These are phyloP conservation scores for Pythium monospermum DNA, from an alignment of 352 stramenopile species.

Conservation along the genomic window DNA sequence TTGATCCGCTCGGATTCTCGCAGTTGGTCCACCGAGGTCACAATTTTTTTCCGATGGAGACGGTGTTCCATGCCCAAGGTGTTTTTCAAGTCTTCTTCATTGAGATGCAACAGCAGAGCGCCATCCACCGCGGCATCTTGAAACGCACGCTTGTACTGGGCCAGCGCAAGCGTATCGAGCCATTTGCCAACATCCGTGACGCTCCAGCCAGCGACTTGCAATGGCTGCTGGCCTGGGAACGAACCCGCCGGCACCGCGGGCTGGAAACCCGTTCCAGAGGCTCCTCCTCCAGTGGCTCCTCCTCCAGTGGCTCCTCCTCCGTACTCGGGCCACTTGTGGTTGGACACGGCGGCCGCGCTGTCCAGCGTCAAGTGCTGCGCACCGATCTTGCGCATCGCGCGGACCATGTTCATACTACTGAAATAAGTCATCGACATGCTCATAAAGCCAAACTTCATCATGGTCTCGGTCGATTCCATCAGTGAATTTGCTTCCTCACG, in stretches of 20 bases:
- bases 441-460: slow-evolving; percentile 99
- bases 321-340: slow-evolving; percentile 60
- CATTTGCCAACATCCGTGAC: slow-evolving; percentile 87
- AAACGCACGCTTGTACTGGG: slow-evolving; percentile 89
- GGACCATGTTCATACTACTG: slow-evolving; percentile 96
- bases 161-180: slow-evolving; percentile 86
- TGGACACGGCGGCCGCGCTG: slow-evolving; percentile 55
- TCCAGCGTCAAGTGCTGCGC: slow-evolving; percentile 90
- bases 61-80: slow-evolving; percentile 93
- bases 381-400: slow-evolving; percentile 93
- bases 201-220: slow-evolving; percentile 75
- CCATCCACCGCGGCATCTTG: slow-evolving; percentile 86
- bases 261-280: slow-evolving; percentile 33
- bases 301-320: no score
- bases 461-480: slow-evolving; percentile 95
- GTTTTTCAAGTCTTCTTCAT: slow-evolving; percentile 91
- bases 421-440: slow-evolving; percentile 98
- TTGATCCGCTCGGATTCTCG: slow-evolving; percentile 44
- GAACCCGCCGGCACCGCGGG: slow-evolving; percentile 39
- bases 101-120: slow-evolving; percentile 86
- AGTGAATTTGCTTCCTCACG: slow-evolving; percentile 86
- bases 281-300: no score
- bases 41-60: slow-evolving; percentile 95
- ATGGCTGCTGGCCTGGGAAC: slow-evolving; percentile 59
- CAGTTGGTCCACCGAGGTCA: slow-evolving; percentile 83